Conservation (phyloP, 2,329 filamentous ascomycete genomes). For the Bisporella sp. region DNA sequence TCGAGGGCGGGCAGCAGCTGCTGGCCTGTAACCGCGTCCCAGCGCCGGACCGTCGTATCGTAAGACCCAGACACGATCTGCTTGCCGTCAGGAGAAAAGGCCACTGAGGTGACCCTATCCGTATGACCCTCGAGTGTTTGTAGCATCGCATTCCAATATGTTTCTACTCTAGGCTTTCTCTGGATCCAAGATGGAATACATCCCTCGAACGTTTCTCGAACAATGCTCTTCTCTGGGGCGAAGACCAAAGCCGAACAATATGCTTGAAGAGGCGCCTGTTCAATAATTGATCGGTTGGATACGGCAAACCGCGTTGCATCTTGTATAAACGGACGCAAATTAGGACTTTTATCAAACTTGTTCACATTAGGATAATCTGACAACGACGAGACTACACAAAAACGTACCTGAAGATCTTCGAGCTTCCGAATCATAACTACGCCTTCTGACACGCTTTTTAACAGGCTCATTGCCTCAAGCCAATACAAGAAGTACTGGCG, state of each 20-base stretch:
- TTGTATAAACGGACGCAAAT: neutral
- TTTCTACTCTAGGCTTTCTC: neutral
- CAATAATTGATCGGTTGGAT: neutral
- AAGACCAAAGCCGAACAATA: neutral
- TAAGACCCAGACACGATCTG: too few relatives aligned
- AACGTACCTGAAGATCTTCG: neutral
- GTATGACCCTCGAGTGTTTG: neutral
- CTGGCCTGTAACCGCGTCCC: too few relatives aligned
- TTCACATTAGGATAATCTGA: neutral
- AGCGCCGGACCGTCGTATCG: too few relatives aligned
- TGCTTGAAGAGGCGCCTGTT: neutral
- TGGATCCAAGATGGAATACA: neutral
- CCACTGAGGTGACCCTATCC: neutral
- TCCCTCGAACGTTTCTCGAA: neutral
- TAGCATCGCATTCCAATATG: neutral
- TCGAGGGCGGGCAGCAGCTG: too few relatives aligned
- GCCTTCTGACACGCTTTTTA: neutral
- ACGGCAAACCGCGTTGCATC: neutral
- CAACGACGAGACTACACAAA: neutral
- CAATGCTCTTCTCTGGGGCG: neutral
- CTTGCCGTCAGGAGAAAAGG: neutral
- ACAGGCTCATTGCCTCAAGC: neutral
- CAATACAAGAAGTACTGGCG: neutral
- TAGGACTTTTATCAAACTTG: neutral
- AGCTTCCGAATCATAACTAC: neutral